Evolutionary conservation across 306 rosid genomes (phyloP).

Genomic region (Dryas drummondii): DNA sequence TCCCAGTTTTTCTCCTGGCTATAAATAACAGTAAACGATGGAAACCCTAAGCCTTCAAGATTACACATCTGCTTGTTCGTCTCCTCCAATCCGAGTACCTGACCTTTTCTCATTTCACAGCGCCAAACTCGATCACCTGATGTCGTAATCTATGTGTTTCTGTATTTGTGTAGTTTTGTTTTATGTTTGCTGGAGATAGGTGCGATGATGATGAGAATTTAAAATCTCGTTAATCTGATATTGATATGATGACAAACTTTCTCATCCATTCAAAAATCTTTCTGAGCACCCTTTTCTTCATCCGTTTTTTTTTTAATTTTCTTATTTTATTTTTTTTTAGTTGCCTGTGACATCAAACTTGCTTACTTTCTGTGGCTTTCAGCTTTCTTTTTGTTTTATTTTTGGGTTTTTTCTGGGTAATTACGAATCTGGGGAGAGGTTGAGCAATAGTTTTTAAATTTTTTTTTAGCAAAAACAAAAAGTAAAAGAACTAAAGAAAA

Average conservation of each 20-base stretch:
- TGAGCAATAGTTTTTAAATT: too few relatives aligned
- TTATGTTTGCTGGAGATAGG: not conserved
- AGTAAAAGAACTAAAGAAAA: too few relatives aligned
- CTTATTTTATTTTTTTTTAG: not conserved
- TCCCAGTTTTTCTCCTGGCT: not conserved
- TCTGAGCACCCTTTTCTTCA: slow-evolving; percentile 38
- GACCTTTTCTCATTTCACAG: too few relatives aligned
- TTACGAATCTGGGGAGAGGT: too few relatives aligned
- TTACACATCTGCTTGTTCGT: not conserved
- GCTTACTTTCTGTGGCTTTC: not conserved
- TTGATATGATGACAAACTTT: slow-evolving; percentile 30
- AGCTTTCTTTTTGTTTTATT: not conserved
- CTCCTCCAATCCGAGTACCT: not conserved
- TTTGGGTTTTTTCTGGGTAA: not conserved
- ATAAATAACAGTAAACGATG: not conserved
- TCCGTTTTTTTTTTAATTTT: too few relatives aligned
- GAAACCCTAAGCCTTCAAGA: too few relatives aligned
- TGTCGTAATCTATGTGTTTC: not conserved
- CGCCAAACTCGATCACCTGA: not conserved
- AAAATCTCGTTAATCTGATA: slow-evolving; percentile 55
- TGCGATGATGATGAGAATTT: slow-evolving; percentile 40
- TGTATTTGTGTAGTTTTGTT: not conserved
- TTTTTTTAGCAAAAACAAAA: too few relatives aligned
- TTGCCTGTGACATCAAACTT: not conserved
- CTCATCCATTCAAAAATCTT: slow-evolving; percentile 39